Percentiles rank a stretch among this genome's conserved stretches.
phyloP scores from a whole-genome alignment of 495 filamentous ascomycete genomes.

The Tuber umbilicatum region DNA sequence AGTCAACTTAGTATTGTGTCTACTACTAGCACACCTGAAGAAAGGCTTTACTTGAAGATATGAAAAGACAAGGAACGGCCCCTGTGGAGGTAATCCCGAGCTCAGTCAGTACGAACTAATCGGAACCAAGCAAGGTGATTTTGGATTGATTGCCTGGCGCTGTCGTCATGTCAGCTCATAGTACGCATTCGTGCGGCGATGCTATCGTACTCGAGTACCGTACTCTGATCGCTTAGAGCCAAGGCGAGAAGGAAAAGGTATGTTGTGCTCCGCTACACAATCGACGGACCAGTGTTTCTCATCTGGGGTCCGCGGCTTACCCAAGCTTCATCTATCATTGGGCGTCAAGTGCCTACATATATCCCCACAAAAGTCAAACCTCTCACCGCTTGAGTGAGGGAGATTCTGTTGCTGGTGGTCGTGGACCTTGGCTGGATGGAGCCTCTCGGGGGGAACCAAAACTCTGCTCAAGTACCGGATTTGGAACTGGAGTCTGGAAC shows the following conservation, averaged over 20 bases:
- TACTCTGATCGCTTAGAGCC: neutral
- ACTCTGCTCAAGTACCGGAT: neutral
- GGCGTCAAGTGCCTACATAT: neutral
- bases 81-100: neutral
- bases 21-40: neutral
- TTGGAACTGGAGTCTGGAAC: neutral
- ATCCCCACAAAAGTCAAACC: neutral
- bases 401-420: neutral
- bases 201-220: too few relatives aligned
- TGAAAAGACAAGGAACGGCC: neutral
- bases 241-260: neutral
- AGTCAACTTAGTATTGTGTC: neutral
- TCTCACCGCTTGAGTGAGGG: neutral
- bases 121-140: neutral
- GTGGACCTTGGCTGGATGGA: neutral
- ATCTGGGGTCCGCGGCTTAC: neutral
- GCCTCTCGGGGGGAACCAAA: neutral
- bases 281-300: neutral
- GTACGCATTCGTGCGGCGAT: neutral
- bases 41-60: neutral
- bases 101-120: neutral
- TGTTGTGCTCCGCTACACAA: neutral
- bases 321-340: neutral
- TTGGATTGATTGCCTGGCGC: neutral
- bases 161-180: neutral